Base-by-base conservation (phyloP, 2,329 filamentous ascomycete species). In the Colletotrichum sojae region DNA sequence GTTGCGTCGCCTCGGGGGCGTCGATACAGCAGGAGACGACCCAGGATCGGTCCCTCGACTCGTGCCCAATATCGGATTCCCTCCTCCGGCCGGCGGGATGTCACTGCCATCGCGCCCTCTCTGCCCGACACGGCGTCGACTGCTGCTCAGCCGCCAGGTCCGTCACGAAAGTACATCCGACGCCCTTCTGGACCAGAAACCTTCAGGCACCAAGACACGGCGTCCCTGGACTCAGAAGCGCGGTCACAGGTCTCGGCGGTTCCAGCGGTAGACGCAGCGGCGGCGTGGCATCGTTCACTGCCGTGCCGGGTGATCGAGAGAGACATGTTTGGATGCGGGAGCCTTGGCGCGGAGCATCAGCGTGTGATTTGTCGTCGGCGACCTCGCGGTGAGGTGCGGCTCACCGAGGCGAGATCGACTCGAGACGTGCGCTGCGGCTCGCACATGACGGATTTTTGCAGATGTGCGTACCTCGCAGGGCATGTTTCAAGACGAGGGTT, bases 401-500 rank as follows among this genome's bases (percentile, higher is more conserved):
- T 69, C 66, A 69, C 66, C 61, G 61, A 69, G 54, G 52, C 54
- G 16, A 16, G 18, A 36, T 36, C 8, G 31, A 57, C 46, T 67
- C 52, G 39, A 53, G 52, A 40, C 52, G 53, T 43, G 40, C 40
- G 40, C 40, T 43, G 20, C 56, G 45, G 56, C 36, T 31, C 48
- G 46, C 46, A 60, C 57, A 60, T 60, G 48, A 60, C 57, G 57
- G 57, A 18, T 60, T 15, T 60, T 15, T 48, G 45, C 45, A 43
- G 40, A 43, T 20, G 45, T 36, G 31, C 9, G 31, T 48, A 48
- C 40, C 49, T 62, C 59, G 49, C 22, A 59, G 49, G 25, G 31
- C 52, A 51, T 54, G 22, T 58, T 59, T 39, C 54, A 69, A 59
- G 61, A 59, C 66, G 61, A 69, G 66, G 61, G 61, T 69, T 69